These are phyloP conservation scores for Cordyceps farinosa DNA, from an alignment of 2,329 filamentous ascomycete species.

Conservation along the genomic window DNA sequence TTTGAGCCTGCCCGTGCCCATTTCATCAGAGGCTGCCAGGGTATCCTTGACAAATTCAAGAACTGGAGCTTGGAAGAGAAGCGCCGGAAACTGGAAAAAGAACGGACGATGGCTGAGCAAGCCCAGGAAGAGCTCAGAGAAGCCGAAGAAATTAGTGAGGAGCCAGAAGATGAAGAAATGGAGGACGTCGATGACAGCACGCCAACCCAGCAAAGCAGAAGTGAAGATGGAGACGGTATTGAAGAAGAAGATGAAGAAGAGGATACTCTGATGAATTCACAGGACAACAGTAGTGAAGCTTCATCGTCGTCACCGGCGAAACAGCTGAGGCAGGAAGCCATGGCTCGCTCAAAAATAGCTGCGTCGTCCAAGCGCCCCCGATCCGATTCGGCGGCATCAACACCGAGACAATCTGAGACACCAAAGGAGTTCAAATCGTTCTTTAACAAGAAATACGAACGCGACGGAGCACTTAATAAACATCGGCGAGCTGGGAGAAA, in stretches of 20 bases:
- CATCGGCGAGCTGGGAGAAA: conserved; percentile 66
- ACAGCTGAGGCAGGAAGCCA: conserved; percentile 71
- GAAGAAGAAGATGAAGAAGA: conserved; percentile 34
- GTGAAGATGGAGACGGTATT: conserved; percentile 35
- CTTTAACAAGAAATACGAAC: conserved; percentile 74
- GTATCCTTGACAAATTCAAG: conserved; percentile 81
- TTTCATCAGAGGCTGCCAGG: conserved; percentile 79
- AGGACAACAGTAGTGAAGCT: conserved; percentile 53
- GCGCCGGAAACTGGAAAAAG: conserved; percentile 71
- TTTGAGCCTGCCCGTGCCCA: conserved; percentile 83
- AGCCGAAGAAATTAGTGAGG: conserved; percentile 25
- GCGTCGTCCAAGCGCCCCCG: conserved; percentile 30
- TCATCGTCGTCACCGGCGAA: conserved; percentile 50
- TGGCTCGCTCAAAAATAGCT: conserved; percentile 48
- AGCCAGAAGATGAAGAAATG: conserved; percentile 29
- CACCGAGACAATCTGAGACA: conserved; percentile 35
- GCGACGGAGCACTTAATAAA: conserved; percentile 73
- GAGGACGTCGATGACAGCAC: conserved; percentile 25
- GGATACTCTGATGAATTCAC: conserved; percentile 32
- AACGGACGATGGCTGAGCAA: conserved; percentile 46
- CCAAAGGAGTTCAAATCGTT: conserved; percentile 77
- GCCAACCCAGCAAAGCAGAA: conserved; percentile 33
- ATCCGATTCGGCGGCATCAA: conserved; percentile 28
- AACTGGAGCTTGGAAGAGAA: conserved; percentile 89
- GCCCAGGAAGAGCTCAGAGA: conserved; percentile 34